Conservation (phyloP, 2,329 filamentous ascomycete genomes). For the Fusarium sp. region DNA sequence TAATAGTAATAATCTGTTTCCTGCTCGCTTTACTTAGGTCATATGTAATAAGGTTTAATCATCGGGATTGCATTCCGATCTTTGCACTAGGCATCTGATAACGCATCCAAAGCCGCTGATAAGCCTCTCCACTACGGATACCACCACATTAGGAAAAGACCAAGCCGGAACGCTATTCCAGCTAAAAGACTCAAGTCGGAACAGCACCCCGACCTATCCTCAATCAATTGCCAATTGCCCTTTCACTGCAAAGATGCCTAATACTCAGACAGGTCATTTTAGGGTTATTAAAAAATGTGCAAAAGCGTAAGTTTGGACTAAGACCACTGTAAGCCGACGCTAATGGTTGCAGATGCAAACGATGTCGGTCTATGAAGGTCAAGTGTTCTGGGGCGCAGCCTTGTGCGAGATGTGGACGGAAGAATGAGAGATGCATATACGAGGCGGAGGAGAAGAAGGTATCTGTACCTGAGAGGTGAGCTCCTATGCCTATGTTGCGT, state of each 20-base stretch:
- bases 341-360: slow-evolving; percentile 38
- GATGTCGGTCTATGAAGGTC: slow-evolving; percentile 48
- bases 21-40: no score
- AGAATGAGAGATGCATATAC: slow-evolving; percentile 43
- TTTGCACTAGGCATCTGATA: slow-evolving; percentile 19
- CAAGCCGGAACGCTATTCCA: slow-evolving; percentile 8
- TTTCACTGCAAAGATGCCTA: slow-evolving; percentile 23
- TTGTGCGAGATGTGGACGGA: slow-evolving; percentile 42
- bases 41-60: not conserved
- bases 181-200: slow-evolving; percentile 37
- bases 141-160: slow-evolving; percentile 21
- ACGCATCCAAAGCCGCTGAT: slow-evolving; percentile 26
- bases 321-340: not conserved
- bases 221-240: not conserved
- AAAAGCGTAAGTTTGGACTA: slow-evolving; percentile 36
- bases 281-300: slow-evolving; percentile 42
- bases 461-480: slow-evolving; percentile 43
- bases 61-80: slow-evolving; percentile 6
- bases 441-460: slow-evolving; percentile 44
- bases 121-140: slow-evolving; percentile 20
- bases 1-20: no score
- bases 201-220: slow-evolving; percentile 38
- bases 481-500: not conserved
- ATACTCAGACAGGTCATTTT: slow-evolving; percentile 15
- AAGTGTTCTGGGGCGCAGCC: slow-evolving; percentile 45